Base-by-base conservation (phyloP, 192 early-diverging fungal genomes). In the Coemansia sp. region DNA sequence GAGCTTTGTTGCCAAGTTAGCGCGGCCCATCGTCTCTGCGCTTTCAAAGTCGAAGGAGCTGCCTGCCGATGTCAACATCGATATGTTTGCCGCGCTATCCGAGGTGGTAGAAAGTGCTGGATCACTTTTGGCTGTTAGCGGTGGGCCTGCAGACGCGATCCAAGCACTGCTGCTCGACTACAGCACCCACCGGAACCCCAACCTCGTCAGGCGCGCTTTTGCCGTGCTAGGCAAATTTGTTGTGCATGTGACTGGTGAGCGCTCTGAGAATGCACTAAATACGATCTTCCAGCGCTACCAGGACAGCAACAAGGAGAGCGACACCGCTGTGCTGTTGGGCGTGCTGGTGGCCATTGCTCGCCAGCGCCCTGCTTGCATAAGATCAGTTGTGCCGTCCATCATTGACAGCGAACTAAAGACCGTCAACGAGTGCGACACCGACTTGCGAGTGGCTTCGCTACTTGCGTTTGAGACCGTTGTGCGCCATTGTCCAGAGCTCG, bases 311-410 rank as follows among this genome's bases (percentile, higher is more conserved):
- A 53, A 53, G 13, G 53, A 67, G 13, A 72, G 66, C 63, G 73
- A 71, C 33, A 69, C 46, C 7, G 63, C 57, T 39, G 71, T 66
- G 24, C 55, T 75, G 46, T 66, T 80, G 45, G 72, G 78, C 10
- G 73, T 80, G 24, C 53, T 80, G 23, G 78, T 80, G 3, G 68
- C 65, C n/a, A 75, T 80, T 62, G 62, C 69, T 37, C 78, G 73
- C 26, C 78, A 80, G 66, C 31, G 66, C 21, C 69, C 78, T 21
- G 62, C 59, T 35, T 73, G 69, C 20, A 53, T 80, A 28, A 43
- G 48, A n/a, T 43, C 35, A 20, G 51, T 69, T 23, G 60, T 69
- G 10, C 39, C 59, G 18, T 10, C 39, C 24, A 75, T 80, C 34
- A 40, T 80, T 11, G 56, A 71, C 13, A 28, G 59, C 2, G 78